phyloP scores from a whole-genome alignment of 345 rosid genomes.

The Erysimum cheiranthoides region DNA sequence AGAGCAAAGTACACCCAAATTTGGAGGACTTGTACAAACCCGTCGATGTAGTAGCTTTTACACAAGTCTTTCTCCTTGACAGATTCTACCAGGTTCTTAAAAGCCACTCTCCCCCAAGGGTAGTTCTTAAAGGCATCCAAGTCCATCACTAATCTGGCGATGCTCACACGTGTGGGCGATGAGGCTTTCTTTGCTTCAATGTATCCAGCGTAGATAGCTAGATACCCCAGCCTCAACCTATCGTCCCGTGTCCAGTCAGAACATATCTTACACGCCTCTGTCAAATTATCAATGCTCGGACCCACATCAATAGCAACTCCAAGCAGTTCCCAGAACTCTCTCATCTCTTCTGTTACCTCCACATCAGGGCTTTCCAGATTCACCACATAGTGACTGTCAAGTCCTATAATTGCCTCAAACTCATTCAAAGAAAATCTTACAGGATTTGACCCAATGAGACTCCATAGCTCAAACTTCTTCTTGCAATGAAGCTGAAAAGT shows the following conservation, averaged over 20 bases:
- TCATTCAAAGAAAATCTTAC: too few species aligned
- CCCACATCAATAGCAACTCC: too few species aligned
- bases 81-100: neutral
- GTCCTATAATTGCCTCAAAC: too few species aligned
- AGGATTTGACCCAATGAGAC: too few species aligned
- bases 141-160: slow-evolving; percentile 1
- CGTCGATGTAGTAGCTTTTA: neutral
- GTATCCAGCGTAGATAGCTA: neutral
- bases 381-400: too few species aligned
- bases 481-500: too few species aligned
- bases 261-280: too few species aligned
- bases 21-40: neutral
- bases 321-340: too few species aligned
- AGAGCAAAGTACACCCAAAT: neutral
- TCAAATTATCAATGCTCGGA: too few species aligned
- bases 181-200: neutral
- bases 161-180: neutral
- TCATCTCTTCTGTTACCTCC: too few species aligned
- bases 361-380: too few species aligned
- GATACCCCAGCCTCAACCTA: neutral
- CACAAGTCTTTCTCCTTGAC: neutral
- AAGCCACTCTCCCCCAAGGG: neutral
- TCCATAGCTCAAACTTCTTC: too few species aligned
- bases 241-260: neutral
- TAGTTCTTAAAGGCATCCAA: neutral